Percentiles rank a stretch among this genome's conserved stretches.
These are phyloP conservation scores for Phytophthora ohioensis DNA, from an alignment of 352 stramenopile species.

Conservation along the genomic window DNA sequence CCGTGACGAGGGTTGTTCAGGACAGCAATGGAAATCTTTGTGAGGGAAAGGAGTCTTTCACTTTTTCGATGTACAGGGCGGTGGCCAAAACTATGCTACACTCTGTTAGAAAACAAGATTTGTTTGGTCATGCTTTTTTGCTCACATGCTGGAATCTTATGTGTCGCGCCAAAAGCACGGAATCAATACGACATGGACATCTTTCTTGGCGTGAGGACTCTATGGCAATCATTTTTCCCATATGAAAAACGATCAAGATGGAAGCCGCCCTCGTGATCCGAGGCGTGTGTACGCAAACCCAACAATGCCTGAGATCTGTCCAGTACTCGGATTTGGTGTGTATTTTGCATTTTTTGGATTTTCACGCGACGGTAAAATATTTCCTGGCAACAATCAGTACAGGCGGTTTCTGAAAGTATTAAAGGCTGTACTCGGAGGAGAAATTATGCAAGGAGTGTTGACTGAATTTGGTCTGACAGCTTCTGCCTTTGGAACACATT, in stretches of 20 bases:
- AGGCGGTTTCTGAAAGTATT: slow-evolving; percentile 32
- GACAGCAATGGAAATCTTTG: neutral
- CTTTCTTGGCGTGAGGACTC: slow-evolving; percentile 15
- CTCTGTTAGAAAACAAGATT: slow-evolving; percentile 3
- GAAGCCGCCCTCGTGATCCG: slow-evolving; percentile 25
- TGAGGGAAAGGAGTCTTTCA: slow-evolving; percentile 24
- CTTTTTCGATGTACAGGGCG: slow-evolving; percentile 19
- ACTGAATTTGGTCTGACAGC: neutral
- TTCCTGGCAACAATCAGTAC: slow-evolving; percentile 34
- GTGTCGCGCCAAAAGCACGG: slow-evolving; percentile 16
- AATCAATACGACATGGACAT: slow-evolving; percentile 22
- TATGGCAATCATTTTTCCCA: slow-evolving; percentile 31
- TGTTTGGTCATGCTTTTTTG: slow-evolving; percentile 23
- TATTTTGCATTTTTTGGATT: slow-evolving; percentile 25
- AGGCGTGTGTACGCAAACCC: slow-evolving; percentile 42
- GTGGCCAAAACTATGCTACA: slow-evolving; percentile 2
- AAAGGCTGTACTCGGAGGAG: neutral
- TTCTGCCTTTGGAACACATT: slow-evolving; percentile 34
- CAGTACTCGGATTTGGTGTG: slow-evolving; percentile 33
- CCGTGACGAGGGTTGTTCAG: slow-evolving; percentile 3
- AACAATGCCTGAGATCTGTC: slow-evolving; percentile 29
- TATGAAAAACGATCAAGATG: slow-evolving; percentile 45
- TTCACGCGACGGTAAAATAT: slow-evolving; percentile 16
- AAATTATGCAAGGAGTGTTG: neutral
- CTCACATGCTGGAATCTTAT: slow-evolving; percentile 20